Percentiles rank a stretch among this genome's conserved stretches.
phyloP scores from a whole-genome alignment of 345 rosid species.

The Toxicodendron radicans region DNA sequence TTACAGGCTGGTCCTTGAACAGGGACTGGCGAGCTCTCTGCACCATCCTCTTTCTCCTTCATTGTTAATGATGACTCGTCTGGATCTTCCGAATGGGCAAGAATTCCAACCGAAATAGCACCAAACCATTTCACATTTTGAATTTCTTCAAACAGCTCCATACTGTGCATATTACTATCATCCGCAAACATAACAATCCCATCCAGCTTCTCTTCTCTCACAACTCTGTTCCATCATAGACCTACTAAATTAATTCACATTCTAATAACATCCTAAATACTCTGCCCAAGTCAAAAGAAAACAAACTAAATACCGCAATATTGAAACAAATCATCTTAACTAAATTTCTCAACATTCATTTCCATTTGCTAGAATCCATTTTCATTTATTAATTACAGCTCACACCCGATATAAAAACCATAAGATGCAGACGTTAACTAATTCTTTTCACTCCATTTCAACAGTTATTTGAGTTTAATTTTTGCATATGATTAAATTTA shows the following conservation, averaged over 20 bases:
- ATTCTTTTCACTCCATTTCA: neutral
- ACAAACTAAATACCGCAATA: neutral
- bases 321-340: neutral
- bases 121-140: conserved; percentile 94
- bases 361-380: neutral
- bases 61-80: conserved; percentile 43
- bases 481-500: neutral
- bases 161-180: conserved; percentile 96
- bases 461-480: neutral
- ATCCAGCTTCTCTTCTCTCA: conserved; percentile 85
- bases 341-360: neutral
- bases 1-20: conserved; percentile 98
- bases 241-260: conserved; percentile 16
- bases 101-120: conserved; percentile 81
- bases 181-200: conserved; percentile 93
- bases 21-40: conserved; percentile 52
- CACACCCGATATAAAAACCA: neutral
- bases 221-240: conserved; percentile 54
- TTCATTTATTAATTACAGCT: neutral
- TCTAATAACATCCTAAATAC: conserved; percentile 15
- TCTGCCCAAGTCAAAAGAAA: neutral
- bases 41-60: conserved; percentile 34
- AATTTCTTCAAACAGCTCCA: conserved; percentile 93
- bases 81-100: conserved; percentile 52
- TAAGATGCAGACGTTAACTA: neutral